These are phyloP conservation scores for Prunus davidiana DNA, from an alignment of 306 rosid species.

Conservation along the genomic window DNA sequence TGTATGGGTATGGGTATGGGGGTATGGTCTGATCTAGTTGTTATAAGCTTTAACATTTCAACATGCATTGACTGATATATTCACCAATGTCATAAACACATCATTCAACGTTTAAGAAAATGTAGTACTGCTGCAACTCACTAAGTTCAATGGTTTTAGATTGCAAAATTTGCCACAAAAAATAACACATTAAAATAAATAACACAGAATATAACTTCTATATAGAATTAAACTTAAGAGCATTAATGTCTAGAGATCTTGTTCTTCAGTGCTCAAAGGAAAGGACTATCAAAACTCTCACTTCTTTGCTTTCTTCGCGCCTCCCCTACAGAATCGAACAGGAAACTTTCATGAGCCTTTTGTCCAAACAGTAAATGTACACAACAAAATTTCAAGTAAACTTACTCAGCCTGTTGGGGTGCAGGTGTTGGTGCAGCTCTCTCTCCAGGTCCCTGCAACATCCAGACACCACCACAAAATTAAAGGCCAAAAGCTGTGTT, in stretches of 20 bases:
- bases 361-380: neutral
- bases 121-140: slow-evolving; percentile 9
- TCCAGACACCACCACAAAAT: neutral
- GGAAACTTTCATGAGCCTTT: neutral
- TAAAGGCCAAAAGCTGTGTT: neutral
- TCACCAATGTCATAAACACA: slow-evolving; percentile 16
- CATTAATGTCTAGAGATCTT: neutral
- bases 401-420: slow-evolving; percentile 39
- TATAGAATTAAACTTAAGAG: neutral
- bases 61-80: neutral
- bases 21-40: neutral
- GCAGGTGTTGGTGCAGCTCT: slow-evolving; percentile 34
- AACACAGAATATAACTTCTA: slow-evolving; percentile 9
- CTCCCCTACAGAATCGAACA: slow-evolving; percentile 21
- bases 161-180: slow-evolving; percentile 13
- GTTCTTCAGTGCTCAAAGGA: slow-evolving; percentile 5
- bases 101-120: slow-evolving; percentile 5
- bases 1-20: neutral
- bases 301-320: slow-evolving; percentile 42
- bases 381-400: neutral
- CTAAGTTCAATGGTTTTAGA: slow-evolving; percentile 17
- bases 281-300: slow-evolving; percentile 18
- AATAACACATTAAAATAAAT: neutral
- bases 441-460: slow-evolving; percentile 45
- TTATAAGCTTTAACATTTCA: neutral